Base-by-base conservation (phyloP, 306 rosid genomes). In the Sesbania bispinosa region DNA sequence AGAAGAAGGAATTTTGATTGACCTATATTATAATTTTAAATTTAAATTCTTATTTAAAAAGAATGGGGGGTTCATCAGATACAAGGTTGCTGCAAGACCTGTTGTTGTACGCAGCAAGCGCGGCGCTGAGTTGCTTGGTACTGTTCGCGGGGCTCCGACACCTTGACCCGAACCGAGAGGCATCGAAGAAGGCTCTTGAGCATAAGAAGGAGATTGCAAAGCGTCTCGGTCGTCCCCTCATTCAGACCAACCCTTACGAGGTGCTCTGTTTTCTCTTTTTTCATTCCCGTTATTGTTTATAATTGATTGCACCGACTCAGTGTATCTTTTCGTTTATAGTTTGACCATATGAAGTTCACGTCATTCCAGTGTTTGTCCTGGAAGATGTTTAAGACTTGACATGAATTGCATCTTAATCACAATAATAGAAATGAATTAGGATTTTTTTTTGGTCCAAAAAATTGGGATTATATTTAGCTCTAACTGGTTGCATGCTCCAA, bases 181-280 rank as follows among this genome's bases (percentile, higher is more conserved):
- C 99, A 7, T 85, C 99, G 0, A 91, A 94, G 84, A 94, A 86
- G 72, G 93, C 87, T 14, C 69, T 91, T n/a, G 96, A 94, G 76
- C 92, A 86, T 15, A 91, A 91, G 89, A 94, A 94, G 78, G 96
- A 88, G 73, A 91, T 94, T 41, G 82, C 99, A 10, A 91, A 81
- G 69, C 97, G 99, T 41, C 75, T 94, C n/a, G 99, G 99, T 7
- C 99, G 99, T 4, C 99, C 99, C 47, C 96, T 94, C 51, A 86
- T 91, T 46, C 89, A 89, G n/a, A 94, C 99, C 3, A 91, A 83
- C 64, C 74, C 92, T 54, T 94, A 94, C 19, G 99, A 94, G 97
- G 98, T 89, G 6, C 42, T 16, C 13, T n/a, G 23, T 2, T 18
- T 36, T 4, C 39, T 42, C 39, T 48, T 2, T 43, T 29, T n/a